These are phyloP conservation scores for Ustanciosporium gigantosporum DNA, from an alignment of 1,284 basidiomycete species.

Conservation along the genomic window DNA sequence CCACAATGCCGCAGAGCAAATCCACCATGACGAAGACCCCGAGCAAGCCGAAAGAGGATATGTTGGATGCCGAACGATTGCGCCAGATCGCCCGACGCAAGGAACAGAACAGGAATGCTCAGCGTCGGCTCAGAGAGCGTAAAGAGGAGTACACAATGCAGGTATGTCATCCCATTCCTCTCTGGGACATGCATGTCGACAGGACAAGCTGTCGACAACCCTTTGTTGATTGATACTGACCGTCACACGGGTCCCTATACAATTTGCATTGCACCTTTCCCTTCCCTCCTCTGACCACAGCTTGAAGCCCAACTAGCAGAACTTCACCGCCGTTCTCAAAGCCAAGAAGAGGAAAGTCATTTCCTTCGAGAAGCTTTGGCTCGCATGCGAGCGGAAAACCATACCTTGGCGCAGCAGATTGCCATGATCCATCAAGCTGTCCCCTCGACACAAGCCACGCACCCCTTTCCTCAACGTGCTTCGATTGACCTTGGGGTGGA, in stretches of 20 bases:
- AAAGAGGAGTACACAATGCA: constrained; percentile 43
- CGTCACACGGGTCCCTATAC: no score
- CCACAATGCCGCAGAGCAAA: no score
- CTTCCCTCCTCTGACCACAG: no score
- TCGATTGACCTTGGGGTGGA: constrained; percentile 27
- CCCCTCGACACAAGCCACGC: constrained; percentile 23
- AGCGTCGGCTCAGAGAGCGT: constrained; percentile 40
- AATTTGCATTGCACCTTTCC: no score
- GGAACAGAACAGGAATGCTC: constrained; percentile 43
- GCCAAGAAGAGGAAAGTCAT: constrained; percentile 34
- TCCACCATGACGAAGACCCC: not conserved
- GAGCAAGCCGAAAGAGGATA: constrained; percentile 1
- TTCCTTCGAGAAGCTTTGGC: constrained; percentile 30
- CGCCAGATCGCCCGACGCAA: constrained; percentile 38
- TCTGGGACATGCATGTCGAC: no score
- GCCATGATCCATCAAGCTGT: constrained; percentile 21
- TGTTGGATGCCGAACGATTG: constrained; percentile 28
- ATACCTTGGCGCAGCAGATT: constrained; percentile 26
- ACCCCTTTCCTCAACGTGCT: constrained; percentile 22
- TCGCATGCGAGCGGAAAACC: constrained; percentile 38
- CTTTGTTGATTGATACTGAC: no score
- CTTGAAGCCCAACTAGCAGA: constrained; percentile 35
- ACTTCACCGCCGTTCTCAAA: constrained; percentile 33
- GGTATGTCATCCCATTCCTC: no score
- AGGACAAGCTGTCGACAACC: no score